Evolutionary conservation across 371 early-diverging fungal genomes (phyloP), one percentile per base, ranked within the genome.

Genomic region (Mucor plumbeus): DNA sequence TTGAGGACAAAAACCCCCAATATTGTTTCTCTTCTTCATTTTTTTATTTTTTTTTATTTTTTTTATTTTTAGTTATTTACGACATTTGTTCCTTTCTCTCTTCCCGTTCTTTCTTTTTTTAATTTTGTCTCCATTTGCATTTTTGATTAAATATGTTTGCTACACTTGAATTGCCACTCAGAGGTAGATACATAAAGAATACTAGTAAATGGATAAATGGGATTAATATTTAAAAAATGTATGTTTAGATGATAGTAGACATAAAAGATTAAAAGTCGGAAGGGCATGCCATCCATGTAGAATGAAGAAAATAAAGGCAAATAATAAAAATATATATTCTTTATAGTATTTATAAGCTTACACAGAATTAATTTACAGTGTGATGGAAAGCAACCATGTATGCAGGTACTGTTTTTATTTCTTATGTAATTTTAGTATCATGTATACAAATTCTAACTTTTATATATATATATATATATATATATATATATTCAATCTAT

Each of bases 371-470:
- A 26, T 10, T 31, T 14, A 3, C 64, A 83, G 84, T 83, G 84
- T 41, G 84, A 83, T 64, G 84, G 84, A 44, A 73, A 75, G 62
- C 84, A 81, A 40, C 84, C 84, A 36, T 83, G 84, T 71, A 83
- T 83, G 84, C 84, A 83, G 79, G 84, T 81, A 78, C 57, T 35
- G 64, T 38, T 61, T 50, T 19, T n/a, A 9, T 50, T 53, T 53
- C 4, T 53, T 31, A 31, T 53, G 53, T 53, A 14, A 31, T 53
- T 31, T 4, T 14, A 53, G 13, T 53, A 14, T 9, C 63, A 34
- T n/a, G 50, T 26, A 26, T 26, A 26, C 26, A 26, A 26, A 26
- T 26, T 26, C 26, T 26, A 26, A 26, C 26, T 26, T 26, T 26
- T n/a, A n/a, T n/a, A n/a, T n/a, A n/a, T n/a, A n/a, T n/a, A n/a